Evolutionary conservation across 768 basidiomycete genomes (phyloP).

Genomic region (Amanita pallidorosea): DNA sequence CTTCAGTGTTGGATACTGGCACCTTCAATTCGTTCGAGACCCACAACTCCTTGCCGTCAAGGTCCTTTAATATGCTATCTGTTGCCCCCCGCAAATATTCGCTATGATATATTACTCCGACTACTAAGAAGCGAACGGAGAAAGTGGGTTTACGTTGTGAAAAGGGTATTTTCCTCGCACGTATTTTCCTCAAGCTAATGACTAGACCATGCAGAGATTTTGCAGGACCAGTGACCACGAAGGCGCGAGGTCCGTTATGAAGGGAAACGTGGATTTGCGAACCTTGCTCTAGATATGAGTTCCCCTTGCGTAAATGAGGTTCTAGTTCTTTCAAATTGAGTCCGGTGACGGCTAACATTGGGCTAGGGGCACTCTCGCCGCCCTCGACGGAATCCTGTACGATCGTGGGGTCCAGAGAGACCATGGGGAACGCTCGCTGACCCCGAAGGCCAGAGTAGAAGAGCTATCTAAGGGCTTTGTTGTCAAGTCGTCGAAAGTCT

Average conservation of each 20-base stretch:
- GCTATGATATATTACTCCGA: conserved; percentile 95
- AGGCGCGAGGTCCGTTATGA: conserved; percentile 83
- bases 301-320: conserved; percentile 76
- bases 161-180: conserved; percentile 88
- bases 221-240: conserved; percentile 89
- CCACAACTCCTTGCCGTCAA: conserved; percentile 76
- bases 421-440: conserved; percentile 88
- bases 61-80: conserved; percentile 64
- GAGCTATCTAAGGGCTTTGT: conserved; percentile 82
- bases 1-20: conserved; percentile 87
- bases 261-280: conserved; percentile 82
- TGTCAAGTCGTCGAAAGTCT: conserved; percentile 65
- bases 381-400: conserved; percentile 83
- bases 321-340: conserved; percentile 68
- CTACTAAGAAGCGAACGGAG: conserved; percentile 86
- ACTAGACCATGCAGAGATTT: conserved; percentile 92
- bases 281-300: conserved; percentile 70
- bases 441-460: conserved; percentile 92
- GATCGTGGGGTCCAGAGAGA: conserved; percentile 81
- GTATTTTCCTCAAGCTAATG: conserved; percentile 80
- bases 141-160: conserved; percentile 94
- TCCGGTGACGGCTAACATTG: conserved; percentile 92
- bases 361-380: conserved; percentile 86
- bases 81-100: conserved; percentile 71
- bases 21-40: conserved; percentile 55